phyloP scores from a whole-genome alignment of 2,329 filamentous ascomycete species.

The Scolecobasidium constrictum region DNA sequence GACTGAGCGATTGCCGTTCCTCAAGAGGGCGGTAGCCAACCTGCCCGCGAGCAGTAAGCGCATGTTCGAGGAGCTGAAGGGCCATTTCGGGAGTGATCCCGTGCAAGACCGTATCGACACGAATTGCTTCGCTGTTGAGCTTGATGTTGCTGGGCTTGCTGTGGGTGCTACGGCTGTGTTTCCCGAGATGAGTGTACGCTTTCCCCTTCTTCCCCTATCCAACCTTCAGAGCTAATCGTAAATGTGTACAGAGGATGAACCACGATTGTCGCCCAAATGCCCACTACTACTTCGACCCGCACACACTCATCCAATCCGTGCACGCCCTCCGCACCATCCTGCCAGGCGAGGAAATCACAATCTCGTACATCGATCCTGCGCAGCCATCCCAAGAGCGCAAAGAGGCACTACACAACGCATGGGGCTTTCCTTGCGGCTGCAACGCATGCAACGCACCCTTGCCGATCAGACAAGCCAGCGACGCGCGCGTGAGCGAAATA shows the following conservation, averaged over 20 bases:
- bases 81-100: conserved; percentile 10
- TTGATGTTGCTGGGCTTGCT: conserved; percentile 1
- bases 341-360: conserved; percentile 31
- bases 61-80: conserved; percentile 8
- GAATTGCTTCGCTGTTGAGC: conserved; percentile 9
- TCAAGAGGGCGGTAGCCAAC: background rate
- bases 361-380: conserved; percentile 28
- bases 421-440: conserved; percentile 32
- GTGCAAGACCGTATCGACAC: conserved; percentile 10
- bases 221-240: background rate
- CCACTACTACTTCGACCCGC: conserved; percentile 26
- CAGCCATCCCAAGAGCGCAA: conserved; percentile 21
- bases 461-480: conserved; percentile 21
- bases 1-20: conserved; percentile 1
- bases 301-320: conserved; percentile 26
- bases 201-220: background rate
- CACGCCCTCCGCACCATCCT: conserved; percentile 27
- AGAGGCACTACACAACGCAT: conserved; percentile 20
- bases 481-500: conserved; percentile 24
- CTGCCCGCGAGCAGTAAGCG: conserved; percentile 4
- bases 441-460: conserved; percentile 21
- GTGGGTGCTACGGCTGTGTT: conserved; percentile 6
- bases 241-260: conserved; percentile 22
- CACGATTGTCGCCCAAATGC: conserved; percentile 33
- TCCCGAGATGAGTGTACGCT: conserved; percentile 10